Percentiles rank a stretch among this genome's conserved stretches.
These are phyloP conservation scores for Incumbomyces delicatus DNA, from an alignment of 2,329 filamentous ascomycete genomes.

Conservation along the genomic window DNA sequence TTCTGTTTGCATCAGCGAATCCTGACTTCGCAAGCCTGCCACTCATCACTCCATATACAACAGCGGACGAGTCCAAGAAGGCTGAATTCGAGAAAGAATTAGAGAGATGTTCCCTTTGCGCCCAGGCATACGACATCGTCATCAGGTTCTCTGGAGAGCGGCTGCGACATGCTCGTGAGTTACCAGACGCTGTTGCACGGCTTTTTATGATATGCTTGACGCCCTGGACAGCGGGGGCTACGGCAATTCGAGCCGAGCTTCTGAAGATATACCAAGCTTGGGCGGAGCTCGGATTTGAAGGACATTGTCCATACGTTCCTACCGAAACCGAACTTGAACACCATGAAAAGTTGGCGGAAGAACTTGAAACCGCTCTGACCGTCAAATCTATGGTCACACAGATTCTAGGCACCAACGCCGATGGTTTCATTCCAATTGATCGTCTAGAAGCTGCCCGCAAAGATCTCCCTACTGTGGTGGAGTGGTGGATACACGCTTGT, in stretches of 20 bases:
- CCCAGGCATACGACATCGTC: background rate
- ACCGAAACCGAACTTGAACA: background rate
- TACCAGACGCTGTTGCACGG: too few relatives aligned
- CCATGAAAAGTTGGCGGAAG: background rate
- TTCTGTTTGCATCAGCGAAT: background rate
- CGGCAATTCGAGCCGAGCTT: conserved; percentile 1
- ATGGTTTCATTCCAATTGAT: background rate
- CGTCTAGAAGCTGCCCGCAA: background rate
- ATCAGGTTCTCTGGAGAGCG: too few relatives aligned
- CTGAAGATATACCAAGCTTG: background rate
- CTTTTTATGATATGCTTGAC: background rate
- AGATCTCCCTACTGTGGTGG: background rate
- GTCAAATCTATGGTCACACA: background rate
- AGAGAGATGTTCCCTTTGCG: background rate
- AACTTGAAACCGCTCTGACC: background rate
- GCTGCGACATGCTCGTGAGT: too few relatives aligned
- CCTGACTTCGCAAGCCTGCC: background rate
- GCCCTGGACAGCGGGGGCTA: conserved; percentile 2
- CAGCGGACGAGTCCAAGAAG: background rate
- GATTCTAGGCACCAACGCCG: background rate
- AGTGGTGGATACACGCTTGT: conserved; percentile 1
- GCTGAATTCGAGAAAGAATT: background rate
- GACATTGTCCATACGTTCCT: background rate
- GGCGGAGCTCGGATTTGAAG: background rate
- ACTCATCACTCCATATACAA: background rate